A percentile compares a stretch with the other conserved stretches of the same genome.
These are phyloP conservation scores for Mycena belliarum DNA, from an alignment of 768 basidiomycete genomes.

Conservation along the genomic window DNA sequence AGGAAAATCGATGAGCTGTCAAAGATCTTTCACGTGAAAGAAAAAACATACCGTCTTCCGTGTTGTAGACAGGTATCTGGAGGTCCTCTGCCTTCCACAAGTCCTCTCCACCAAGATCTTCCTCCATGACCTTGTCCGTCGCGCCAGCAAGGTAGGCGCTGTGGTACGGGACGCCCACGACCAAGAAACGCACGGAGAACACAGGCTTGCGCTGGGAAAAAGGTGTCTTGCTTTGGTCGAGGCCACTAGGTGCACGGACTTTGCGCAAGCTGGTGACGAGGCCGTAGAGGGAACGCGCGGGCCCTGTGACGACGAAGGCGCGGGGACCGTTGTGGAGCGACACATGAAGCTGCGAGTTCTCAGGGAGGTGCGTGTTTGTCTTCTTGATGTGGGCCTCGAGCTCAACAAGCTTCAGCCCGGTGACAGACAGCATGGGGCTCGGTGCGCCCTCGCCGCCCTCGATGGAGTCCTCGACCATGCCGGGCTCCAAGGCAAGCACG, in stretches of 20 bases:
- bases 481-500: constrained; percentile 83
- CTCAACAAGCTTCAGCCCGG: constrained; percentile 74
- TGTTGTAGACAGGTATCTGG: constrained; percentile 86
- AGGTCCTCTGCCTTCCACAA: constrained; percentile 73
- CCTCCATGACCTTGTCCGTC: constrained; percentile 72
- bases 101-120: constrained; percentile 78
- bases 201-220: constrained; percentile 95
- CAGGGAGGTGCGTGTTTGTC: constrained; percentile 84
- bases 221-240: constrained; percentile 92
- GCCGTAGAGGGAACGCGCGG: constrained; percentile 88
- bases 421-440: constrained; percentile 90
- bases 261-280: constrained; percentile 90
- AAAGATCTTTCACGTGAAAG: constrained; percentile 13
- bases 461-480: constrained; percentile 82
- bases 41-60: constrained; percentile 76
- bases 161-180: constrained; percentile 97
- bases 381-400: constrained; percentile 80
- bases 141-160: constrained; percentile 78
- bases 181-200: constrained; percentile 90
- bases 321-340: constrained; percentile 93
- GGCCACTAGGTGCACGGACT: constrained; percentile 80
- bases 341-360: constrained; percentile 76
- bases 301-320: constrained; percentile 92
- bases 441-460: constrained; percentile 94
- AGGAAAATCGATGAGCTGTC: constrained; percentile 20